Base-by-base conservation (phyloP, 768 basidiomycete genomes). In the Suillus placidus region DNA sequence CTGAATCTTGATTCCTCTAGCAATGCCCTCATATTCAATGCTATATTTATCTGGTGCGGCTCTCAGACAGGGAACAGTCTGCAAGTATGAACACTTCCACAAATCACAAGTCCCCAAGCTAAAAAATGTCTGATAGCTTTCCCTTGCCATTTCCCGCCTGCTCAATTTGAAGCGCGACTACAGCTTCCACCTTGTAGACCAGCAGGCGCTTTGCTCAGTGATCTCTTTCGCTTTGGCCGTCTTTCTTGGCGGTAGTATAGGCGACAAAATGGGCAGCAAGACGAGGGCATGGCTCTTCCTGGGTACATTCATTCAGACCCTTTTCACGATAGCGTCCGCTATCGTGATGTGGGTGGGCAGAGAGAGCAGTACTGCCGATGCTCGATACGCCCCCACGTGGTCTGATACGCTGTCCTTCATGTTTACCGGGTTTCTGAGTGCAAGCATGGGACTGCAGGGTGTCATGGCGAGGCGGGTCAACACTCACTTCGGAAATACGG, bases 21-120 rank as follows among this genome's bases (percentile, higher is more conserved):
- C 34, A 87, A 89, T 70, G 83, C 84, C 2, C 78, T 92, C 49
- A 87, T 87, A 2, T 92, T 92, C 79, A 85, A 89, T 43, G 88
- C 91, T 5, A 81, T 91, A 64, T 92, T 88, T 76, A 86, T 92
- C 10, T 93, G 91, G 90, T 90, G 88, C 73, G 91, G 87, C 35
- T 92, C 91, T 78, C 91, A 92, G 75, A 91, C 90, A 2, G 90
- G 88, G 61, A 90, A 90, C 74, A 86, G 85, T 68, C 82, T 85
- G 3, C 87, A 88, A 82, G 87, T 88, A 68, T 63, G 77, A 69
- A 23, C 37, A 38, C 51, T 10, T 68, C 61, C 65, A 14, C 14
- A 40, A 40, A 40, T 40, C 38, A 14, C 13, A 40, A 40, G 13
- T 40, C 14, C 38, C 38, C 13, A 14, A 14, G 13, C 38, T 40